Percentiles rank a stretch among this genome's conserved stretches.
Evolutionary conservation across 257 asterid species (phyloP).

Genomic region (Petunia secreta): DNA sequence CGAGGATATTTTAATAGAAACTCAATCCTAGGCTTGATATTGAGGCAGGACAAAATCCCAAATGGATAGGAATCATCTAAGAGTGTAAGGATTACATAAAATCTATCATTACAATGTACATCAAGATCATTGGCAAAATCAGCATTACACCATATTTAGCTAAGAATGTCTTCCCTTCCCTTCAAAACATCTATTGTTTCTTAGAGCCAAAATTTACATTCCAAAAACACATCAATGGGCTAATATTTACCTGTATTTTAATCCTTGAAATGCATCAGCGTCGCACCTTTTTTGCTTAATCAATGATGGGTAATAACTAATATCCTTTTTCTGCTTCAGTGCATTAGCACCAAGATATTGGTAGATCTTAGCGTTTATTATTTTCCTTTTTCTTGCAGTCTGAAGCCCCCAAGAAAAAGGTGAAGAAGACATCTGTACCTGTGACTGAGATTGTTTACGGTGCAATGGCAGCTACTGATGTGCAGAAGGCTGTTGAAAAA

Average conservation of each 20-base stretch:
- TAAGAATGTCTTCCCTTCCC: too few relatives aligned
- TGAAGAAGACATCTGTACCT: conserved; percentile 70
- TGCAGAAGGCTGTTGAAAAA: conserved; percentile 88
- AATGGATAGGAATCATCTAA: too few relatives aligned
- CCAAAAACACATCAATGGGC: neutral
- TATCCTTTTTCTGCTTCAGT: neutral
- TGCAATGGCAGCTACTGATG: conserved; percentile 64
- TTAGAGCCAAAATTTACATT: too few relatives aligned
- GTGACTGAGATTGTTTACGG: conserved; percentile 79
- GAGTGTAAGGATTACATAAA: too few relatives aligned
- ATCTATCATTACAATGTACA: too few relatives aligned
- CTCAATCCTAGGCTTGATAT: too few relatives aligned
- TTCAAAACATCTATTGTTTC: too few relatives aligned
- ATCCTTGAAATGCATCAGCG: neutral
- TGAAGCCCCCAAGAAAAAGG: conserved; percentile 90
- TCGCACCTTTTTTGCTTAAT: neutral
- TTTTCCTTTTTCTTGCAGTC: conserved; percentile 26
- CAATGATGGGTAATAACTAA: neutral
- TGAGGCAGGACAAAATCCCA: too few relatives aligned
- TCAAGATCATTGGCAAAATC: too few relatives aligned
- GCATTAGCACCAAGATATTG: neutral
- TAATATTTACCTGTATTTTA: neutral
- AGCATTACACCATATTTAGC: too few relatives aligned
- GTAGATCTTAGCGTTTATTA: neutral
- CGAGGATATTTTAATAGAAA: too few relatives aligned